phyloP scores from a whole-genome alignment of 352 stramenopile genomes.

The Phytopythium boreale region DNA sequence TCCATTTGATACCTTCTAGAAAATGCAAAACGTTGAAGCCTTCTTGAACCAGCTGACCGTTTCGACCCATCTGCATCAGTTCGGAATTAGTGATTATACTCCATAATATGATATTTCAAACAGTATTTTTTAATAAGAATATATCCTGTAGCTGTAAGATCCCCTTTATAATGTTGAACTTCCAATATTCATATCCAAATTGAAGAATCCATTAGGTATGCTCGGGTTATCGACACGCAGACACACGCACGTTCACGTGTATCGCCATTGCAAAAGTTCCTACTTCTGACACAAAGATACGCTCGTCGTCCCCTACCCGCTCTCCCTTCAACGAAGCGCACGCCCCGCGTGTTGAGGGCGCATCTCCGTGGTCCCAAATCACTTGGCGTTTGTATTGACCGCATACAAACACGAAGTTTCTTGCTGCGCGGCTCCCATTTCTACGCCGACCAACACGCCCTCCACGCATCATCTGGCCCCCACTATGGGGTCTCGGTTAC shows the following conservation, averaged over 20 bases:
- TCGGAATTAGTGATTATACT: too few species aligned
- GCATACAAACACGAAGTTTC: slow-evolving; percentile 6
- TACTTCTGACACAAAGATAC: background rate
- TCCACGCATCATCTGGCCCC: background rate
- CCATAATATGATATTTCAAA: too few species aligned
- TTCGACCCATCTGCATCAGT: too few species aligned
- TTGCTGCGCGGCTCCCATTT: background rate
- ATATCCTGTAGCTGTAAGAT: too few species aligned
- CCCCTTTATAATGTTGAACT: too few species aligned
- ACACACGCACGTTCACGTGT: too few species aligned
- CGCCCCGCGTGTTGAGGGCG: background rate
- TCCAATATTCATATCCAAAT: too few species aligned
- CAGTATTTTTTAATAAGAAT: too few species aligned
- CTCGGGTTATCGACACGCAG: too few species aligned
- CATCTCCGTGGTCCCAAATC: background rate
- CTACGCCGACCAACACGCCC: background rate
- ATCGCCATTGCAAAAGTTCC: background rate
- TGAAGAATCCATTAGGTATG: too few species aligned
- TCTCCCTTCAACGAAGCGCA: background rate
- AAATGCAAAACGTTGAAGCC: background rate
- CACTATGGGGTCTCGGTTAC: background rate
- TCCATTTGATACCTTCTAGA: too few species aligned
- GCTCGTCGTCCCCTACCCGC: background rate
- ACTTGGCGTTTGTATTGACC: background rate
- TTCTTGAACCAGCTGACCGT: background rate